Evolutionary conservation across 2,329 filamentous ascomycete species (phyloP), one percentile per base, ranked within the genome.

Genomic region (Aureobasidium sp.): DNA sequence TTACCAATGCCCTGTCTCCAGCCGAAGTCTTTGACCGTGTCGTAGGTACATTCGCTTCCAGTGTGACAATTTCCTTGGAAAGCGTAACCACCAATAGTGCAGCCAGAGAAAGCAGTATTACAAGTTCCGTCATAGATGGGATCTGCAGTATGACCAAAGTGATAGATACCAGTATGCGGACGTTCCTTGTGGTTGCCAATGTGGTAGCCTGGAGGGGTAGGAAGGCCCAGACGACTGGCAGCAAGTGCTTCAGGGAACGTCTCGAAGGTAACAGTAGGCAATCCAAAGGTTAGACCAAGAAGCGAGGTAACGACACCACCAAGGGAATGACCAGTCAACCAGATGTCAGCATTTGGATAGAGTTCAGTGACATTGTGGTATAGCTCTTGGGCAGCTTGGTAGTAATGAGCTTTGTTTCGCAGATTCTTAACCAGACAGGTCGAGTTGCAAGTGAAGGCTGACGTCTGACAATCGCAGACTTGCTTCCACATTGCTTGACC

Each of bases 111-210:
- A 3, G 90, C 90, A 36, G 89, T 90, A 69, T 96, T 97, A 76
- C 94, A 97, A 0, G 87, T 90, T 36, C 94, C 94, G 77, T 97
- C 92, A 70, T 88, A 99, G 37, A 99, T 86, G 0, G 94, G 94
- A 73, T 99, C 94, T 0, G 94, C 94, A 0, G 91, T 97, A 70
- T 97, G 92, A 5, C 94, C 94, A 72, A 97, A 93, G 74, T 99
- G 94, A 70, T 86, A 95, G 0, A 89, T 81, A 13, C 90, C 92
- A 0, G 91, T 95, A 68, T 85, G 82, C 62, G 84, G 76, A 45
- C 90, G 81, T 41, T 83, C 81, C 69, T 95, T 90, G 34, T 90
- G 87, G 36, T 83, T 80, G 47, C 82, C 79, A 29, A 90, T 82
- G 68, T 92, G 82, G 50, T 87, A 81, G 29, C 89, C 90, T 0